Evolutionary conservation across 257 asterid genomes (phyloP), one percentile per base, ranked within the genome.

Genomic region (Ehretia macrophylla): DNA sequence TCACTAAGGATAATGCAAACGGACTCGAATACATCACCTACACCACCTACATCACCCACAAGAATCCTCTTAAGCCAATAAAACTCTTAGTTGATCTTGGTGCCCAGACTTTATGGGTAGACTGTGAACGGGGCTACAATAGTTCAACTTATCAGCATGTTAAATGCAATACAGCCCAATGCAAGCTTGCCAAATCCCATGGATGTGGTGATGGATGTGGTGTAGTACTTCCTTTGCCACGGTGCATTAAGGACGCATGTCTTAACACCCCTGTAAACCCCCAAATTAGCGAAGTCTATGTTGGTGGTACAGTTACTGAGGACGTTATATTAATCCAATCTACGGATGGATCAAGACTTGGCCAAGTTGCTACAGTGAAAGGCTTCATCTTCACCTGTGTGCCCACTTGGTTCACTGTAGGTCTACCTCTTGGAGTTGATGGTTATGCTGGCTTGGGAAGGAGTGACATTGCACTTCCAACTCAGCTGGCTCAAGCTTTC

Each of bases 191-290:
- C 48, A 64, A 22, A 0, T 39, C 68, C n/a, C 12, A 27, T 16
- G 19, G 8, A 3, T 64, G 68, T 44, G 62, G 55, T 27, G 32
- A 39, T 17, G 32, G 60, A 27, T 8, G 48, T 0, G 1, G 14
- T 1, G 13, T n/a, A 21, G 19, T 45, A 27, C 6, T 27, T 38
- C 11, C 11, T 11, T 6, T 49, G 22, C 22, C 55, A 1, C 39
- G 54, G n/a, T 64, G 68, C 46, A 53, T 22, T 11, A 64, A 45
- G 4, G 35, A 64, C 12, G 18, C 60, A 6, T 64, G 68, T 8
- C 13, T 17, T 10, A 51, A 51, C 13, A 51, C 12, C 1, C 55
- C 21, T 9, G 14, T 51, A 20, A 13, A 35, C 27, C 52, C 52
- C 17, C 21, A 61, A 32, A 14, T 46, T 3, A 48, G n/a, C n/a